Conservation (phyloP, 768 basidiomycete genomes). For the Leccinum imitatum region DNA sequence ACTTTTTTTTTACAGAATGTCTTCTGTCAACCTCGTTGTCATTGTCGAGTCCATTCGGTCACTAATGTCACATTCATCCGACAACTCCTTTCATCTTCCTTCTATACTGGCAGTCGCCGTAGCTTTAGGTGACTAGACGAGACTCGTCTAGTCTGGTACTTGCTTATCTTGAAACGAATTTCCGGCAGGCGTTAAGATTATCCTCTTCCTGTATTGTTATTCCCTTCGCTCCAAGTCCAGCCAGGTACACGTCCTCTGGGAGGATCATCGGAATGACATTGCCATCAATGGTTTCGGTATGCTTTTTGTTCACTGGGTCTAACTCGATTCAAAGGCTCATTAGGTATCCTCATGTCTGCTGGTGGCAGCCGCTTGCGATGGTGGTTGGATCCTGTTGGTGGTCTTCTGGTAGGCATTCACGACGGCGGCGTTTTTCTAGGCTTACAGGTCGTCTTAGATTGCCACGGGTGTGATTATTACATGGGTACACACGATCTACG, state of each 20-base stretch:
- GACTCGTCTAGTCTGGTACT: not conserved
- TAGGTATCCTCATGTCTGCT: conserved; percentile 80
- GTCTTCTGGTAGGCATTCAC: conserved; percentile 55
- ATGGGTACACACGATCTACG: conserved; percentile 75
- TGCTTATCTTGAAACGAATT: conserved; percentile 1
- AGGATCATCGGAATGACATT: conserved; percentile 94
- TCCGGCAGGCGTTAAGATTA: conserved; percentile 69
- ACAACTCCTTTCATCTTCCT: conserved; percentile 69
- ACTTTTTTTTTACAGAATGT: conserved; percentile 58
- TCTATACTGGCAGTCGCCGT: conserved; percentile 81
- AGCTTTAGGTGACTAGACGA: conserved; percentile 56
- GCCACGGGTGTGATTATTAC: conserved; percentile 73
- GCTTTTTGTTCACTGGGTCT: conserved; percentile 11
- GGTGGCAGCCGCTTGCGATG: conserved; percentile 78
- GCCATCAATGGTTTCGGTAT: conserved; percentile 77
- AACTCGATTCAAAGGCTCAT: conserved; percentile 2
- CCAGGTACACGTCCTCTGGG: conserved; percentile 95
- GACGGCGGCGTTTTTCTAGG: not conserved
- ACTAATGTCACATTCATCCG: conserved; percentile 59
- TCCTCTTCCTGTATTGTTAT: conserved; percentile 85
- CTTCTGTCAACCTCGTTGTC: conserved; percentile 86
- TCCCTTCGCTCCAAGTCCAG: conserved; percentile 78
- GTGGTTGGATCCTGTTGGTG: conserved; percentile 85
- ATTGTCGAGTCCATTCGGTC: conserved; percentile 82
- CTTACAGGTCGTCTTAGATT: conserved; percentile 47